A percentile compares a stretch with the other conserved stretches of the same genome.
These are phyloP conservation scores for Podila horticola DNA, from an alignment of 192 early-diverging fungal species.

Conservation along the genomic window DNA sequence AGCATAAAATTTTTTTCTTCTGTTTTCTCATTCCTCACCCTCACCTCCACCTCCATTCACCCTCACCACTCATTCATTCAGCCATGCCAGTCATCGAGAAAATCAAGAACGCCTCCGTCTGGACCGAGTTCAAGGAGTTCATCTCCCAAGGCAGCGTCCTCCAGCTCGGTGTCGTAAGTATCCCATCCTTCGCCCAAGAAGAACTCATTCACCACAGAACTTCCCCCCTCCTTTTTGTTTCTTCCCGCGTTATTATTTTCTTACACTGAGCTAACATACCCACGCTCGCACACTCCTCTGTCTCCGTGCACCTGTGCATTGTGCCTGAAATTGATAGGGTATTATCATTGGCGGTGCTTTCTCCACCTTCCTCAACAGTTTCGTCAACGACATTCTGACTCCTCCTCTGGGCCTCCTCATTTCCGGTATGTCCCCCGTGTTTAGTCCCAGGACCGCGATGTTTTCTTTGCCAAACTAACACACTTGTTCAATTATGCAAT, in stretches of 20 bases:
- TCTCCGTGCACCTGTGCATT: background rate
- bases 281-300: background rate
- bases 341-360: slow-evolving; percentile 56
- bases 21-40: background rate
- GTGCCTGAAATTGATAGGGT: slow-evolving; percentile 25
- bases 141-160: slow-evolving; percentile 44
- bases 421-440: slow-evolving; percentile 30
- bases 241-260: background rate
- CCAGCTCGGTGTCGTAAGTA: slow-evolving; percentile 50
- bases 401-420: slow-evolving; percentile 56
- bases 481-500: background rate
- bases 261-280: too few species aligned
- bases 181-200: background rate
- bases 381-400: slow-evolving; percentile 55
- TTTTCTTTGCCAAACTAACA: background rate
- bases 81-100: slow-evolving; percentile 30
- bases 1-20: background rate
- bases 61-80: background rate
- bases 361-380: slow-evolving; percentile 43
- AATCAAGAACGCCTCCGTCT: slow-evolving; percentile 28
- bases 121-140: slow-evolving; percentile 34
- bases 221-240: background rate
- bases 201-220: background rate
- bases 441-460: background rate
- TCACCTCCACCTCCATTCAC: background rate